Evolutionary conservation across 1,284 basidiomycete species (phyloP).

Genomic region (Rugiboletus extremiorientalis): DNA sequence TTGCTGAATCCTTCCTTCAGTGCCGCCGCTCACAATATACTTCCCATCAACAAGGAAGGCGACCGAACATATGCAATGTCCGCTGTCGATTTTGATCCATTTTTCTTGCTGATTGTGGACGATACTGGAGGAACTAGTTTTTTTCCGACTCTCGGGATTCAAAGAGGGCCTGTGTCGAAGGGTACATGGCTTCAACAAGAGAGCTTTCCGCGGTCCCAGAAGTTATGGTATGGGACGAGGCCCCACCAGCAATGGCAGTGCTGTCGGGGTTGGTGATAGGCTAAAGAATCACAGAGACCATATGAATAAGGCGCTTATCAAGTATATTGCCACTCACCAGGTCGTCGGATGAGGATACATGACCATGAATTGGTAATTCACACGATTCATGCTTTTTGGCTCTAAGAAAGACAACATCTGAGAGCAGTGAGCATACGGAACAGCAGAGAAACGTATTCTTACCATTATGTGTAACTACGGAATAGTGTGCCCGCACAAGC

Average conservation of each 20-base stretch:
- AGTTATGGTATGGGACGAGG: no score
- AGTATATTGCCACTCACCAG: neutral
- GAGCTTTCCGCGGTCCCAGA: no score
- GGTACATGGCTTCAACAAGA: no score
- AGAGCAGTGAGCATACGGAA: neutral
- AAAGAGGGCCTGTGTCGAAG: no score
- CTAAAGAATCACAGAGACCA: no score
- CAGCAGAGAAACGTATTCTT: neutral
- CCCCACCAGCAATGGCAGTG: no score
- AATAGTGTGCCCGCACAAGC: neutral
- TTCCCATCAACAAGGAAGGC: neutral
- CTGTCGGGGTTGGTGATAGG: neutral
- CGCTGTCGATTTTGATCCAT: neutral
- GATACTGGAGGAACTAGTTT: neutral
- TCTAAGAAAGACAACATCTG: neutral
- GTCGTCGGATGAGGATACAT: neutral
- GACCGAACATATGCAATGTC: neutral
- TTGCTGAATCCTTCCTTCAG: neutral
- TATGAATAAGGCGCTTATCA: neutral
- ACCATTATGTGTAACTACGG: neutral
- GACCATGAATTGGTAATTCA: neutral
- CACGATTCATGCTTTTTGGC: neutral
- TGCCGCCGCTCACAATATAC: neutral
- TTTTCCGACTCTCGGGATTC: neutral
- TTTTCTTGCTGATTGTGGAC: neutral